Evolutionary conservation across 352 stramenopile genomes (phyloP), one percentile per base, ranked within the genome.

Genomic region (Phytophthora capsici): DNA sequence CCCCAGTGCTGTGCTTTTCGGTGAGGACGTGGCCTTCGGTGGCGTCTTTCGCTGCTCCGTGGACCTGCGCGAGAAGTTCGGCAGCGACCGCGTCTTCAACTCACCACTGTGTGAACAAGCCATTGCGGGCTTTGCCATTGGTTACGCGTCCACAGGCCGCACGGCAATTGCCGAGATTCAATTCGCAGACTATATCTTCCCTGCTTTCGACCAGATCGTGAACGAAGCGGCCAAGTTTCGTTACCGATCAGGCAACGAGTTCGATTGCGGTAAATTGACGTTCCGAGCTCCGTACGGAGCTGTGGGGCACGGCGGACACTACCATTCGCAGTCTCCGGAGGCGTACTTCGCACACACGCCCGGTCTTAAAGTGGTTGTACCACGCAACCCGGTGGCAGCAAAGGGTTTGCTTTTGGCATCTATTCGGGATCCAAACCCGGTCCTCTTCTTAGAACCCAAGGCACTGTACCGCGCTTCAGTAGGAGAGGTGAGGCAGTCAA

Each of bases 381-480:
- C 97, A 19, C 86, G 95, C 32, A 92, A 97, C 51, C 96, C 97
- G 0, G 86, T 86, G 48, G 86, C 98, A 61, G 97, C 97, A 17
- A 99, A 99, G 66, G 97, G 97, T 1, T 77, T 99, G 38, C 79
- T 99, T 32, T 76, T 99, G 3, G 90, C 93, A 30, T 96, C 91
- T 3, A 98, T 99, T 73, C 83, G 97, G 20, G 96, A 98, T 68
- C 95, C 94, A 10, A 98, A 99, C 72, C 97, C 97, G 0, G 96
- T 99, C 4, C 71, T 99, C 6, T 99, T 99, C 75, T 89, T 99
- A 38, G 97, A 99, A 72, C 97, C 97, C 3, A 99, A 99, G 78
- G 91, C 95, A 46, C 78, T 99, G n/a, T 99, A 99, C 74, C 88
- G 96, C 49, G 91, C 96, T 26, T 90, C 95, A 9, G 97, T 99